These are phyloP conservation scores for Aureobasidium lini DNA, from an alignment of 2,329 filamentous ascomycete genomes.

Conservation along the genomic window DNA sequence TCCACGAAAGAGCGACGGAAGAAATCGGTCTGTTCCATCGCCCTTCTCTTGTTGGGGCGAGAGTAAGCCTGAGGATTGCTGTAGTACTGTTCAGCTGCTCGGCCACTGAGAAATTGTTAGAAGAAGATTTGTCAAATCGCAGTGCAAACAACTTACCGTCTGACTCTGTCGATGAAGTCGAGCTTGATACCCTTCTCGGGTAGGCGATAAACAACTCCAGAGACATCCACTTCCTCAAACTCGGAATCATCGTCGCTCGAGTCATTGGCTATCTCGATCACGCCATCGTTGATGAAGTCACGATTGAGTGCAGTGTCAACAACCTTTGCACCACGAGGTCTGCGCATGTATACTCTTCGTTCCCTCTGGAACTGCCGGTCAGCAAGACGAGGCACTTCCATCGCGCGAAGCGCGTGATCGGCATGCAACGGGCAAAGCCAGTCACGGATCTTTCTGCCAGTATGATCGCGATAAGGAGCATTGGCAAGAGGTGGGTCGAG, in stretches of 20 bases:
- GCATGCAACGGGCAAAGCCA: constrained; percentile 89
- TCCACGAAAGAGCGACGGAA: constrained; percentile 48
- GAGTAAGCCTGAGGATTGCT: background rate
- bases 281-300: constrained; percentile 50
- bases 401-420: constrained; percentile 61
- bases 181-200: constrained; percentile 41
- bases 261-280: constrained; percentile 39
- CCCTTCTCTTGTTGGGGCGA: constrained; percentile 3
- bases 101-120: constrained; percentile 14
- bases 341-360: constrained; percentile 39
- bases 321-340: constrained; percentile 42
- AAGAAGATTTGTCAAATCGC: constrained; percentile 18
- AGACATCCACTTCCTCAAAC: constrained; percentile 35
- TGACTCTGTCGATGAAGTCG: constrained; percentile 57
- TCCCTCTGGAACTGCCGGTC: constrained; percentile 11
- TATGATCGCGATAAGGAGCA: constrained; percentile 53
- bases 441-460: constrained; percentile 53
- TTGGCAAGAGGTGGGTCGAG: constrained; percentile 74
- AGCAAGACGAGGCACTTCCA: constrained; percentile 35
- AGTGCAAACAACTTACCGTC: constrained; percentile 31
- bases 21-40: constrained; percentile 27
- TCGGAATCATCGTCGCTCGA: constrained; percentile 37
- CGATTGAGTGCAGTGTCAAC: constrained; percentile 47
- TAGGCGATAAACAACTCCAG: constrained; percentile 36
- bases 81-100: constrained; percentile 4